phyloP scores from a whole-genome alignment of 2,329 filamentous ascomycete species.

The Neofusicoccum sp. region DNA sequence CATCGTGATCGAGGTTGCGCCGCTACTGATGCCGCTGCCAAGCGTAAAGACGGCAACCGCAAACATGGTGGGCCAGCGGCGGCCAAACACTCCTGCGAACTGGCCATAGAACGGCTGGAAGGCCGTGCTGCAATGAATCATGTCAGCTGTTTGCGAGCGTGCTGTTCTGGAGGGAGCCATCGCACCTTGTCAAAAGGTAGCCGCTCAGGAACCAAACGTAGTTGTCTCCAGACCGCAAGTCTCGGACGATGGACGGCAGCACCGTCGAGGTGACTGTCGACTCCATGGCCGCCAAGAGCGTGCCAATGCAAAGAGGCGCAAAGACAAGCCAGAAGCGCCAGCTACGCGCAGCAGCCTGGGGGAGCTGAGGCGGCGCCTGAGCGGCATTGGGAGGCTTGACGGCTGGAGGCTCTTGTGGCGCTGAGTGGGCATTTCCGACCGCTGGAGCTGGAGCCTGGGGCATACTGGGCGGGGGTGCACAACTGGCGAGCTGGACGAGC shows the following conservation, averaged over 20 bases:
- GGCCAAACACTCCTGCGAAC: slow-evolving; percentile 53
- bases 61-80: slow-evolving; percentile 38
- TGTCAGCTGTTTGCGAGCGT: background rate
- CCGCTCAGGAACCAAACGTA: slow-evolving; percentile 39
- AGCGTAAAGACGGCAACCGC: slow-evolving; percentile 49
- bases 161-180: no score
- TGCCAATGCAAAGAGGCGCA: background rate
- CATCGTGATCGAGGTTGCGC: slow-evolving; percentile 42
- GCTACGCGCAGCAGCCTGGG: background rate
- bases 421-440: no score
- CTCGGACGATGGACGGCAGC: slow-evolving; percentile 38
- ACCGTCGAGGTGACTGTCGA: slow-evolving; percentile 43
- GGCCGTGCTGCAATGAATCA: slow-evolving; percentile 29
- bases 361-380: background rate
- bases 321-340: slow-evolving; percentile 9
- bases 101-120: slow-evolving; percentile 54
- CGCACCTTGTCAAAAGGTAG: slow-evolving; percentile 30
- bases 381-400: no score
- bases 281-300: slow-evolving; percentile 39
- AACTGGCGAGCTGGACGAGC: no score
- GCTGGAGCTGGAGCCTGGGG: no score
- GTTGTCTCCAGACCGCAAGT: slow-evolving; percentile 30
- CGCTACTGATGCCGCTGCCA: slow-evolving; percentile 54
- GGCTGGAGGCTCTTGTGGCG: no score
- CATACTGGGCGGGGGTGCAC: no score